Base-by-base conservation (phyloP, 441 rosid species). In the Cnidoscolus chayamansa region DNA sequence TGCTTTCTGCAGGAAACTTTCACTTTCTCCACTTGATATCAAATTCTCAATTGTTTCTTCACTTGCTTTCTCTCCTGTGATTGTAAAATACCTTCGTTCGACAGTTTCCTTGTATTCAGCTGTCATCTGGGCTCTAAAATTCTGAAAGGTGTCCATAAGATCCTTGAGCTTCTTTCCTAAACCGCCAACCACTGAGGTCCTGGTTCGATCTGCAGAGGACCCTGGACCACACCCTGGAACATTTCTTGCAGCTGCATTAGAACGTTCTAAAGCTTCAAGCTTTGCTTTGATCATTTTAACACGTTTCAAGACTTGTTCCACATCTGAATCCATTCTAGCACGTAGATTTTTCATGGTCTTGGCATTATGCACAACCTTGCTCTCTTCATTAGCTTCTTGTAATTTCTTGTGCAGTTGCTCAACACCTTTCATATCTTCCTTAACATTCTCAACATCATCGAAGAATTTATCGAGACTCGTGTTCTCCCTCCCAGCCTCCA, bases 21-120 rank as follows among this genome's bases (percentile, higher is more conserved):
- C 97, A 57, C 99, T 91, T 74, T 95, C 93, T 19, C 99, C 98
- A 19, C 97, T 95, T 0, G 82, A 79, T 32, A 93, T 95, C 72
- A 95, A 73, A 58, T 86, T 86, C 77, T 93, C 96, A 0, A 90
- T 88, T 0, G 88, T 87, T 47, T 93, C 88, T 30, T 87, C 97
- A 10, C 90, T 90, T 0, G 94, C 84, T 63, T 81, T 74, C 71
- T 91, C 82, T 61, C 99, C 98, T 2, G 95, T 95, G 32, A 95
- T 84, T 0, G 96, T 91, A 37, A 88, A 91, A 57, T 89, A 92
- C 78, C 98, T 86, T 37, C 96, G 85, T 50, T 84, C 97, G 13
- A 93, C 88, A 0, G 97, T 90, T 78, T 95, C 97, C 62, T 89
- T 88, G 56, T 91, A 90, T 64, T 93, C 98, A 0, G 68, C 54